A percentile compares a stretch with the other conserved stretches of the same genome.
phyloP scores from a whole-genome alignment of 1,139 yeast genomes.

The Candida neerlandica region DNA sequence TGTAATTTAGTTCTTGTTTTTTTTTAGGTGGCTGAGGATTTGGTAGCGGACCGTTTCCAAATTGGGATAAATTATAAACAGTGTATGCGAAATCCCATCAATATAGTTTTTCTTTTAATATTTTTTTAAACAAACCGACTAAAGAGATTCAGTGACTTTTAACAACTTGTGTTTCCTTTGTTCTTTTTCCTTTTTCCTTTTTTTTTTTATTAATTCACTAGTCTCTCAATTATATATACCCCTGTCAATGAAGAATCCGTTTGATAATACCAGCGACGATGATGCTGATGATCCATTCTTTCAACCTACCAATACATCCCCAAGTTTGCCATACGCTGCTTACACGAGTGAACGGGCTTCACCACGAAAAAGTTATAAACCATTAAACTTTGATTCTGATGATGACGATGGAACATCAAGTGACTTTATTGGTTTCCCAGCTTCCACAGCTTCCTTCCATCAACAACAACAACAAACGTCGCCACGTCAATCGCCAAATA shows the following conservation, averaged over 20 bases:
- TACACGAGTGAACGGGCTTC: constrained; percentile 43
- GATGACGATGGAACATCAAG: constrained; percentile 24
- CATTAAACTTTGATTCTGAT: constrained; percentile 26
- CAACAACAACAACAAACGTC: constrained; percentile 20
- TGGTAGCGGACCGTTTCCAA: not conserved
- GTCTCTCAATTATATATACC: too few relatives aligned
- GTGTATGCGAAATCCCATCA: not conserved
- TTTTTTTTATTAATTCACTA: not conserved
- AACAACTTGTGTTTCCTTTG: too few relatives aligned
- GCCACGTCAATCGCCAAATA: constrained; percentile 46
- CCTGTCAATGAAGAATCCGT: constrained; percentile 29
- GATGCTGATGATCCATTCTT: constrained; percentile 37
- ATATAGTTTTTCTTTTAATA: not conserved
- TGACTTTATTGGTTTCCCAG: constrained; percentile 33
- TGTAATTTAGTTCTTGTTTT: not conserved
- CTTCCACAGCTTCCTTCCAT: constrained; percentile 18
- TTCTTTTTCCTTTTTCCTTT: not conserved
- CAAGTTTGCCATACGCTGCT: constrained; percentile 43
- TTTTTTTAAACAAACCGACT: not conserved
- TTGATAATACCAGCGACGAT: constrained; percentile 20
- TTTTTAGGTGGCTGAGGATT: not conserved
- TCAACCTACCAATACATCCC: constrained; percentile 23
- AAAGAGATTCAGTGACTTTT: not conserved
- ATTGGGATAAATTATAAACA: constrained; percentile 2
- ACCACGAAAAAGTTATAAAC: constrained; percentile 37